Evolutionary conservation across 768 basidiomycete genomes (phyloP), one percentile per base, ranked within the genome.

Genomic region (Panaeolus papilionaceus): DNA sequence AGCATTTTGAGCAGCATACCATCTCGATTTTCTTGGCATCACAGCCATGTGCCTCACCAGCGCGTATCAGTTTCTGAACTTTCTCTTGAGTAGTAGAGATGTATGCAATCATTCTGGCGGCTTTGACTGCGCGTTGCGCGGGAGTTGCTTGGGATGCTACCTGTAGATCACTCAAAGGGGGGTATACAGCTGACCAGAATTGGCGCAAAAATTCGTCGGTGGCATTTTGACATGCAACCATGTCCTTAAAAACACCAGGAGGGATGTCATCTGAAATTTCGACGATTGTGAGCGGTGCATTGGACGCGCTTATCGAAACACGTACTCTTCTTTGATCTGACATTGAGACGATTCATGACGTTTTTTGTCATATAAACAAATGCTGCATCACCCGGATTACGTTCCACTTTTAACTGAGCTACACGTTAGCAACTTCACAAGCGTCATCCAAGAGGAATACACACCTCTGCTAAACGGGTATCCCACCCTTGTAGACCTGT

Each of bases 191-290:
- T 2, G 90, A 86, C 96, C 96, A 99, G 76, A 95, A 98, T 76
- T 99, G 98, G 37, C 97, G 90, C 14, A 99, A 83, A 76, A 99
- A 98, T 75, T 99, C 98, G 73, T 95, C 96, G 11, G 96, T 92
- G 3, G 96, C 92, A 1, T 94, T 94, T 74, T 98, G 95, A 73
- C 93, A 95, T 0, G 92, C 92, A 18, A 88, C 89, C 87, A 98
- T 92, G 79, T 95, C 90, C 65, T 88, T 84, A 72, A 94, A 89
- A 44, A 97, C 81, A 2, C 83, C 84, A 62, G 92, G 88, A 0
- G 95, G 93, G 39, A 99, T 89, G 45, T 93, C 90, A 68, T 87
- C 95, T 97, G 67, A 38, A 64, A 20, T 54, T 4, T n/a, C 6
- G 8, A 23, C 20, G 51, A 66, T 64, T 26, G 33, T 72, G 63